Conservation (phyloP, 179 eudicot species). For the Silene coronaria region DNA sequence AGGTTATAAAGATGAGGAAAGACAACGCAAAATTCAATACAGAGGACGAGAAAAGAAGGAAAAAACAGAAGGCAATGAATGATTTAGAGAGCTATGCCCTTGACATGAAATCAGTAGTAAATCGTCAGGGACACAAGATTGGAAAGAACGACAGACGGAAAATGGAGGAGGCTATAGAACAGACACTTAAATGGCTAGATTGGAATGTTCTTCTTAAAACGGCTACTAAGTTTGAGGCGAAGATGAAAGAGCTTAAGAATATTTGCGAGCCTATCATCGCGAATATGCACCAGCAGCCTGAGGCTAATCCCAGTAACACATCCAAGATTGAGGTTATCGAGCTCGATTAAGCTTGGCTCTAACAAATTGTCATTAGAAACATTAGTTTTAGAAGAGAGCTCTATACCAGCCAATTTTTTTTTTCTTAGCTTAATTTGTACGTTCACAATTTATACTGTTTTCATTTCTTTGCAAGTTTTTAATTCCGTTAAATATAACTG, state of each 20-base stretch:
- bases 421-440: no score
- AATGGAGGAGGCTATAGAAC: conserved; percentile 1
- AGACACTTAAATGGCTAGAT: conserved; percentile 11
- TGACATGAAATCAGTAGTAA: neutral
- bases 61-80: neutral
- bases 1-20: neutral
- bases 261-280: conserved; percentile 7
- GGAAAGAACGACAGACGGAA: neutral
- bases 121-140: neutral
- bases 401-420: no score
- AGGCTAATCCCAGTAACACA: neutral
- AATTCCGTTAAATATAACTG: no score
- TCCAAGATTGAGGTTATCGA: neutral
- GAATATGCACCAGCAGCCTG: neutral
- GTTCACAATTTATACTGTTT: no score
- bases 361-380: neutral
- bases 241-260: conserved; percentile 13
- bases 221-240: conserved; percentile 9
- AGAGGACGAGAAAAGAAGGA: neutral
- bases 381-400: no score
- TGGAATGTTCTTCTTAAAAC: neutral
- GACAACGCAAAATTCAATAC: conserved; percentile 2
- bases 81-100: neutral
- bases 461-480: no score
- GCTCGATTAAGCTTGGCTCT: conserved; percentile 6